phyloP scores from a whole-genome alignment of 495 filamentous ascomycete genomes.

The Annulohypoxylon maeteangense region DNA sequence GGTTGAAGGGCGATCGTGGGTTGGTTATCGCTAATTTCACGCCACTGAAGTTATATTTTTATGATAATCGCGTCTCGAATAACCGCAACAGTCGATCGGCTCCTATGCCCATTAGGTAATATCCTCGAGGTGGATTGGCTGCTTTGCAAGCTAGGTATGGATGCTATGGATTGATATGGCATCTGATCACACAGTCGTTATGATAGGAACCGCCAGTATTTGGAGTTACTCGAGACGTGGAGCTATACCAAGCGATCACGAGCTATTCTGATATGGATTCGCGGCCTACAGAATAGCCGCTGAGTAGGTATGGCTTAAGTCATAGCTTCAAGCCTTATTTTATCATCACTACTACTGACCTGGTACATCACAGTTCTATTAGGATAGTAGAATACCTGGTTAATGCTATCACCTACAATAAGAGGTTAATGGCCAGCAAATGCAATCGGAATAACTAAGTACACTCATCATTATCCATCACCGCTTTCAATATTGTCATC shows the following conservation, averaged over 20 bases:
- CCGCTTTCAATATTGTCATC: too few relatives aligned
- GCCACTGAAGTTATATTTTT: not conserved
- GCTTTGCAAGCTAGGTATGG: not conserved
- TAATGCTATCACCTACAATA: not conserved
- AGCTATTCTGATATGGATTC: not conserved
- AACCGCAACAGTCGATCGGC: not conserved
- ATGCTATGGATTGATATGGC: not conserved
- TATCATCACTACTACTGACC: not conserved
- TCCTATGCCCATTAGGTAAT: not conserved
- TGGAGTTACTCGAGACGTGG: not conserved
- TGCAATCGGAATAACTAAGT: too few relatives aligned
- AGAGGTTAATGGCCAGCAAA: not conserved
- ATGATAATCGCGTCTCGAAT: not conserved
- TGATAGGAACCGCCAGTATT: not conserved
- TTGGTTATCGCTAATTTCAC: not conserved
- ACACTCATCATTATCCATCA: too few relatives aligned
- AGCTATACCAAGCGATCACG: not conserved
- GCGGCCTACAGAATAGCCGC: not conserved
- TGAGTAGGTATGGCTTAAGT: not conserved
- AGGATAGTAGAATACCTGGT: not conserved
- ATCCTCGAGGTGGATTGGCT: not conserved
- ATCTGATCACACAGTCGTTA: not conserved
- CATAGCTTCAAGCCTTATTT: too few relatives aligned
- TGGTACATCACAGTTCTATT: not conserved
- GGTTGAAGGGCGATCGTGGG: slow-evolving; percentile 13